Evolutionary conservation across 2,329 filamentous ascomycete species (phyloP).

Genomic region (Aspergillus aculeatinus): DNA sequence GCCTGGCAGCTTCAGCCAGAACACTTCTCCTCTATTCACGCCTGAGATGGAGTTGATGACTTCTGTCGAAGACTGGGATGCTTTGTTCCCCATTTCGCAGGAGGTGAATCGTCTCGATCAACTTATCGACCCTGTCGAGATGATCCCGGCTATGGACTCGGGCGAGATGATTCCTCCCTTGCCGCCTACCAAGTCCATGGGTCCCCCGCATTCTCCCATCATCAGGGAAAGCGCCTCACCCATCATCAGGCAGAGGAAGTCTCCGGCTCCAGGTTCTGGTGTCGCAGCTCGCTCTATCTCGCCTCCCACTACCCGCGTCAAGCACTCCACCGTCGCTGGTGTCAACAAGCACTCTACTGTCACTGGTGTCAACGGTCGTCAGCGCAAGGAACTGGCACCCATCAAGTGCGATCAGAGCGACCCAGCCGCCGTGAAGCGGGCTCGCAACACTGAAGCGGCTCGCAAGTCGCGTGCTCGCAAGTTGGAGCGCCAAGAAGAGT

Average conservation of each 20-base stretch:
- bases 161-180: slow-evolving; percentile 11
- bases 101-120: background rate
- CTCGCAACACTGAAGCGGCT: slow-evolving; percentile 87
- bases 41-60: slow-evolving; percentile 56
- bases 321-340: slow-evolving; percentile 6
- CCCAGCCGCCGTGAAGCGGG: slow-evolving; percentile 82
- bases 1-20: slow-evolving; percentile 66
- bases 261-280: too few species aligned
- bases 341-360: slow-evolving; percentile 62
- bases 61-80: slow-evolving; percentile 63
- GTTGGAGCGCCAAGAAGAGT: slow-evolving; percentile 69
- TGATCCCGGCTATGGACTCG: slow-evolving; percentile 21
- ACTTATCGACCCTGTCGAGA: background rate
- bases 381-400: slow-evolving; percentile 70
- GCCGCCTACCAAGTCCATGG: slow-evolving; percentile 18
- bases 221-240: slow-evolving; percentile 24
- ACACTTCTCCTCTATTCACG: slow-evolving; percentile 76
- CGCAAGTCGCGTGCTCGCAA: slow-evolving; percentile 91
- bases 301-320: slow-evolving; percentile 23
- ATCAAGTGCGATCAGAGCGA: slow-evolving; percentile 76
- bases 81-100: slow-evolving; percentile 51
- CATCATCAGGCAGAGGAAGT: too few species aligned
- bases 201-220: slow-evolving; percentile 23
- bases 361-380: slow-evolving; percentile 69
- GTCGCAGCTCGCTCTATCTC: slow-evolving; percentile 36